Evolutionary conservation across 345 rosid species (phyloP), one percentile per base, ranked within the genome.

Genomic region (Cochlearia excelsa): DNA sequence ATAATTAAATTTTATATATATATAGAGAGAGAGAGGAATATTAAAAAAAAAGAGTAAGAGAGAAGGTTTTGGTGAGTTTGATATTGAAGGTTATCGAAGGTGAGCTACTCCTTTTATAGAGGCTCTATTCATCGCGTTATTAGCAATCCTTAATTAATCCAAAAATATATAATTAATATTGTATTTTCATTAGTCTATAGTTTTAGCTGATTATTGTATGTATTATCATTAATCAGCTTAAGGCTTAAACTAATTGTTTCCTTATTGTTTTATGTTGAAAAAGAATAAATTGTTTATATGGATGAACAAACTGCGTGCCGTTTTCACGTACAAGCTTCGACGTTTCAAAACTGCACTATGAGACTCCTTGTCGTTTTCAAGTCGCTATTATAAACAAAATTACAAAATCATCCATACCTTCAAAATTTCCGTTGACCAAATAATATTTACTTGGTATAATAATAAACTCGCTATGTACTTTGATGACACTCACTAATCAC

Each of bases 61-160:
- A 71, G 63, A 71, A 59, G 42, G 51, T 23, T 59, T 43, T 46
- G 38, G 56, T 59, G 50, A 37, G 75, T 16, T 38, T 71, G 75
- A 66, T 72, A 65, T 57, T 63, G 74, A 70, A 43, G 43, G 60
- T 68, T 57, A 69, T 50, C 59, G 64, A 63, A 44, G 69, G 67
- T 60, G 71, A 54, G 75, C 53, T 47, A 33, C 47, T 71, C 57
- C 75, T 71, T 71, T 71, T 71, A 71, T 71, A 71, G 75, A 71
- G 63, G 23, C 64, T 43, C 23, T 26, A 16, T 70, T 63, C 54
- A 63, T 69, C 59, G 65, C 43, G 65, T 70, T n/a, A 70, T 63
- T 63, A 70, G 31, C 26, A 69, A 48, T 7, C 9, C 23, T 38
- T 66, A 66, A 63, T 54, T 61, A 60, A 63, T 55, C 63, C 1